Evolutionary conservation across 2,329 filamentous ascomycete species (phyloP).

Genomic region (Zymoseptoria tritici): DNA sequence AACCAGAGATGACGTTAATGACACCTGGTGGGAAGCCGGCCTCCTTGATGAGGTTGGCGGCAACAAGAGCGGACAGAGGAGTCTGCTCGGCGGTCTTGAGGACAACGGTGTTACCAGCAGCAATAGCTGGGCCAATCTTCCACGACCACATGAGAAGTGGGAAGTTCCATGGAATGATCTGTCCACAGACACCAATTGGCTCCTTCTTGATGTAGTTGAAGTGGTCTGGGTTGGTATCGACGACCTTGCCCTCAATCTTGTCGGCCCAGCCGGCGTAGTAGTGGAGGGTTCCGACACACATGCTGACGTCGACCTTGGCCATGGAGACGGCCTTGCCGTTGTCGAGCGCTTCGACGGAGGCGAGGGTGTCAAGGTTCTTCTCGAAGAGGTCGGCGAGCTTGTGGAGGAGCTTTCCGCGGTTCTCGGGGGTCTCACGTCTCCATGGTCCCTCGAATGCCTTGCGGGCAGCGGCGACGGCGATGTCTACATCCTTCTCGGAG

Average conservation of each 20-base stretch:
- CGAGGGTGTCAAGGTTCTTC: conserved; percentile 67
- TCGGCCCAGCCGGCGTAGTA: conserved; percentile 90
- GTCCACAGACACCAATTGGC: conserved; percentile 61
- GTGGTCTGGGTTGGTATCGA: conserved; percentile 68
- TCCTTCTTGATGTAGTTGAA: conserved; percentile 79
- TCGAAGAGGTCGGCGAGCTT: conserved; percentile 77
- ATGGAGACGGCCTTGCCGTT: conserved; percentile 75
- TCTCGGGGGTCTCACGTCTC: conserved; percentile 64
- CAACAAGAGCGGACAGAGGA: conserved; percentile 60
- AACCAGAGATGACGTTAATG: conserved; percentile 62
- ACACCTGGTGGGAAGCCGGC: conserved; percentile 73
- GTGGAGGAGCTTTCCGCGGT: conserved; percentile 60
- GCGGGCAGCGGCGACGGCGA: conserved; percentile 77
- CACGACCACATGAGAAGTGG: conserved; percentile 40
- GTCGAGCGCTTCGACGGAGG: conserved; percentile 78
- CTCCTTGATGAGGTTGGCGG: conserved; percentile 60
- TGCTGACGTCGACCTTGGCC: conserved; percentile 66
- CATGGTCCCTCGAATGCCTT: conserved; percentile 67
- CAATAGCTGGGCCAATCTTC: conserved; percentile 72
- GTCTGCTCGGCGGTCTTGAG: conserved; percentile 73
- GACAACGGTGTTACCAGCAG: conserved; percentile 64
- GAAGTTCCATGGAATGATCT: conserved; percentile 57
- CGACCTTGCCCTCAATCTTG: conserved; percentile 82
- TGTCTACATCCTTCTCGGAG: conserved; percentile 74
- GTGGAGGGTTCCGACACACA: conserved; percentile 63